Conservation (phyloP, 495 filamentous ascomycete genomes). For the Penicillium parvum region DNA sequence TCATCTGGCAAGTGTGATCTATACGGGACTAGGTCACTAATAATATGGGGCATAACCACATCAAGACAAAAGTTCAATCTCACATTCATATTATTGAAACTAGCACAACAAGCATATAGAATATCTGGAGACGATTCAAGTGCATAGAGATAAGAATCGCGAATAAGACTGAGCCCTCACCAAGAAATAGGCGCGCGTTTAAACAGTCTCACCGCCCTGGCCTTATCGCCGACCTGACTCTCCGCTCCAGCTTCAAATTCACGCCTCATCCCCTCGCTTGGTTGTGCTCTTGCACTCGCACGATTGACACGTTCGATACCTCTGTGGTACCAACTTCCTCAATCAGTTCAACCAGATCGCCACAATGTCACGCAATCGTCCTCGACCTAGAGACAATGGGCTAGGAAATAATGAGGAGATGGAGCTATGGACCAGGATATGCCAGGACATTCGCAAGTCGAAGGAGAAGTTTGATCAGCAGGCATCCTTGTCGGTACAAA, state of each 20-base stretch:
- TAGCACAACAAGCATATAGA: too few species aligned
- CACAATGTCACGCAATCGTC: conserved; percentile 45
- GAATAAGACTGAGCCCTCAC: too few species aligned
- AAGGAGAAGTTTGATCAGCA: conserved; percentile 60
- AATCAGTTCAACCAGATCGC: background rate
- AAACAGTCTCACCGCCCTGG: conserved; percentile 15
- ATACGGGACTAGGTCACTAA: too few species aligned
- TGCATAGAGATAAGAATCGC: too few species aligned
- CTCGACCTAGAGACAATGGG: conserved; percentile 44
- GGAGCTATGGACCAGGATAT: conserved; percentile 60
- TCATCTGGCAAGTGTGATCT: too few species aligned
- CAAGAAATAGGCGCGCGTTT: conserved; percentile 14
- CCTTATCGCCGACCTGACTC: conserved; percentile 9
- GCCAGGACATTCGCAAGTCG: conserved; percentile 51
- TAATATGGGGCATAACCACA: too few species aligned
- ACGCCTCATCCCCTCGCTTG: background rate
- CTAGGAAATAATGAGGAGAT: conserved; percentile 57
- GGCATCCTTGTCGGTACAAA: conserved; percentile 45
- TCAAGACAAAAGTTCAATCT: too few species aligned
- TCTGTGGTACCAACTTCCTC: background rate
- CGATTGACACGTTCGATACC: background rate
- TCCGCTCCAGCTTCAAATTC: conserved; percentile 4
- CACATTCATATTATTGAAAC: too few species aligned
- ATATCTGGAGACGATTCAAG: too few species aligned
- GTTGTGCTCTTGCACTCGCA: background rate